phyloP scores from a whole-genome alignment of 768 basidiomycete species.

The Udeniomyces megalosporus region DNA sequence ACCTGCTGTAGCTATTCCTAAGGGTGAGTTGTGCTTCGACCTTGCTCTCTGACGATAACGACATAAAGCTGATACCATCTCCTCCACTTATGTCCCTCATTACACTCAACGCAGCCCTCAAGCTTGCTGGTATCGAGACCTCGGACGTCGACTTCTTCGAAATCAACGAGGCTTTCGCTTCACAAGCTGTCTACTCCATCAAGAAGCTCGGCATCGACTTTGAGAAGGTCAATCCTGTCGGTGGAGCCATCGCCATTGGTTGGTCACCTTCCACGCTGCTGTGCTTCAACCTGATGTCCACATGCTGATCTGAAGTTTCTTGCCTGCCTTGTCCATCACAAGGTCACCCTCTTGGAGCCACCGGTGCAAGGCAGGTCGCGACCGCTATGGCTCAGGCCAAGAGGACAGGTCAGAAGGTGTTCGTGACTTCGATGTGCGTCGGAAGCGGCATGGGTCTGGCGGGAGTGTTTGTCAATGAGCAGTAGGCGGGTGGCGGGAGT shows the following conservation, averaged over 20 bases:
- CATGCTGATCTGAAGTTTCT: slow-evolving; percentile 35
- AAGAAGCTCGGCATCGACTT: slow-evolving; percentile 52
- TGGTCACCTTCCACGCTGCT: slow-evolving; percentile 31
- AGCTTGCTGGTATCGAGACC: slow-evolving; percentile 38
- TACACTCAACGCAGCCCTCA: not conserved
- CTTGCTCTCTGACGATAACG: no score
- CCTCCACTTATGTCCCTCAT: not conserved
- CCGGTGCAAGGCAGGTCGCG: slow-evolving; percentile 74
- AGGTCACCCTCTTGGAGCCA: slow-evolving; percentile 34
- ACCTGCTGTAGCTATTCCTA: slow-evolving; percentile 73
- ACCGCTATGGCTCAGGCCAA: slow-evolving; percentile 71
- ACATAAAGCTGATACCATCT: no score
- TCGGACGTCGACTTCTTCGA: slow-evolving; percentile 78
- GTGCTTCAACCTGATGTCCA: slow-evolving; percentile 63
- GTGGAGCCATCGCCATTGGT: slow-evolving; percentile 67
- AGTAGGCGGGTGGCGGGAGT: no score
- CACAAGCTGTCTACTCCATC: slow-evolving; percentile 59
- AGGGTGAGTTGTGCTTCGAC: slow-evolving; percentile 23
- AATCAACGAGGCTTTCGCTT: slow-evolving; percentile 81
- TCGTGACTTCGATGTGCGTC: slow-evolving; percentile 83
- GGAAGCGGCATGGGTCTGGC: slow-evolving; percentile 77
- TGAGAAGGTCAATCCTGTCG: slow-evolving; percentile 69
- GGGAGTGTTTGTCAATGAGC: slow-evolving; percentile 64
- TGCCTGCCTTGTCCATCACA: no score
- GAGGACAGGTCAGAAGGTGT: slow-evolving; percentile 56